A percentile compares a stretch with the other conserved stretches of the same genome.
These are phyloP conservation scores for Sporothrix luriei DNA, from an alignment of 2,329 filamentous ascomycete genomes.

Conservation along the genomic window DNA sequence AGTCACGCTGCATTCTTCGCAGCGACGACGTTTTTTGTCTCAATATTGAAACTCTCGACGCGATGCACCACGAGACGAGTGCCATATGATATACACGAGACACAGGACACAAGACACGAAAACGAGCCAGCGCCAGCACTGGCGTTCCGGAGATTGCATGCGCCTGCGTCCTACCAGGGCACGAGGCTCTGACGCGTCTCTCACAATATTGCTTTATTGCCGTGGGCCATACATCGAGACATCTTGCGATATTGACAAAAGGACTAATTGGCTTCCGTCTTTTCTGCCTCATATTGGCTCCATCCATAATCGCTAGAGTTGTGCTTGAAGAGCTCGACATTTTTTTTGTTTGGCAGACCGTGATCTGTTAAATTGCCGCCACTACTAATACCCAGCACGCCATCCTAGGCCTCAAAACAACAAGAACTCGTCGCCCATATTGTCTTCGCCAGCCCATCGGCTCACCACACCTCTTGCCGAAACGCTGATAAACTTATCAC, in stretches of 20 bases:
- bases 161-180: background rate
- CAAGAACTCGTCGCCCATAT: background rate
- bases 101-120: background rate
- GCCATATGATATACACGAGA: background rate
- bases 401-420: background rate
- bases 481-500: background rate
- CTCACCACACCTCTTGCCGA: background rate
- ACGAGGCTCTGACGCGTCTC: constrained; percentile 16
- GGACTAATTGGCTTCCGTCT: background rate
- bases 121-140: background rate
- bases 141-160: constrained; percentile 1
- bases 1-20: background rate
- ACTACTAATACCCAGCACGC: constrained; percentile 12
- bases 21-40: background rate
- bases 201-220: background rate
- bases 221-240: background rate
- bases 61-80: constrained; percentile 10
- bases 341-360: background rate
- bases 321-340: background rate
- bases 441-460: no score
- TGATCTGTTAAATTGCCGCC: background rate
- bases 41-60: background rate
- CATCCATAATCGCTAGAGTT: background rate
- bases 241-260: background rate
- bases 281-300: background rate